phyloP scores from a whole-genome alignment of 2,329 filamentous ascomycete genomes.

The Aspergillus novofumigatus region DNA sequence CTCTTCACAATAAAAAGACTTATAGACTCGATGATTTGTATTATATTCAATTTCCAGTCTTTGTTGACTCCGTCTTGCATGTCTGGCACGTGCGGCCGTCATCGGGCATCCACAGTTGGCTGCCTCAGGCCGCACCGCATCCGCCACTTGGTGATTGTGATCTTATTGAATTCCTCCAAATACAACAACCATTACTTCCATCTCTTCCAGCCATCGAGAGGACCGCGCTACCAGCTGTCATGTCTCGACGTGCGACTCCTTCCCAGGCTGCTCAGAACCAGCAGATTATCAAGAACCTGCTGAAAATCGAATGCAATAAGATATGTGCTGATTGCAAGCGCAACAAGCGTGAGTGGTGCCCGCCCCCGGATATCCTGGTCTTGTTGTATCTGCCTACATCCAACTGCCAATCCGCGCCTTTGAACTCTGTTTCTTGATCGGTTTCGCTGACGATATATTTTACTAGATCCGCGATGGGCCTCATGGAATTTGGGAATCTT shows the following conservation, averaged over 20 bases:
- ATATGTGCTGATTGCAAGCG: constrained; percentile 97
- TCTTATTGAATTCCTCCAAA: constrained; percentile 13
- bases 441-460: constrained; percentile 13
- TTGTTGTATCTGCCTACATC: not conserved
- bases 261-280: constrained; percentile 91
- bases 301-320: constrained; percentile 95
- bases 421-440: not conserved
- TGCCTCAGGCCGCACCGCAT: constrained; percentile 24
- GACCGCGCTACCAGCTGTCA: constrained; percentile 14
- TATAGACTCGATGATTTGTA: not conserved
- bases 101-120: constrained; percentile 12
- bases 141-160: constrained; percentile 27
- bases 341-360: constrained; percentile 75
- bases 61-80: constrained; percentile 9
- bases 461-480: constrained; percentile 89
- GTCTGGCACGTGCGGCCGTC: constrained; percentile 17
- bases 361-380: constrained; percentile 9
- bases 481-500: constrained; percentile 99
- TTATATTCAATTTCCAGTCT: not conserved
- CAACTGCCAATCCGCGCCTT: not conserved
- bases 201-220: constrained; percentile 8
- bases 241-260: constrained; percentile 58
- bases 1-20: not conserved
- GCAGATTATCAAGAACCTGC: constrained; percentile 85
- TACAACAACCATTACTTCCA: constrained; percentile 11